Base-by-base conservation (phyloP, 176 grass and related monocot genomes). In the Themeda triandra region DNA sequence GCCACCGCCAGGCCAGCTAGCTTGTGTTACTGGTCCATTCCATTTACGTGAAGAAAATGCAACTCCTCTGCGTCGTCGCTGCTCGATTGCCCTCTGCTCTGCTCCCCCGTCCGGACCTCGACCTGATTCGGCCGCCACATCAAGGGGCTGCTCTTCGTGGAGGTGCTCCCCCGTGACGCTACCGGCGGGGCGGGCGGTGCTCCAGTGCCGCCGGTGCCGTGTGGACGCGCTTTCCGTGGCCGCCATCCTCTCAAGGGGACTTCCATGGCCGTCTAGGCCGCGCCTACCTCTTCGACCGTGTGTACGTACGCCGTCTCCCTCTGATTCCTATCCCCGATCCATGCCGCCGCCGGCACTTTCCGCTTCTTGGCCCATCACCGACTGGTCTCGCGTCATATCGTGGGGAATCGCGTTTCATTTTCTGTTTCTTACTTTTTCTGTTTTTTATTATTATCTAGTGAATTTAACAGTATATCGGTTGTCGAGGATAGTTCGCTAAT, bases 151-250 rank as follows among this genome's bases (percentile, higher is more conserved):
- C 76, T 86, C 29, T 86, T 86, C 84, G 66, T 86, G 39, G 51
- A 79, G 75, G 29, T 71, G 63, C 86, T 82, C 0, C 64, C 72
- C 35, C 48, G 49, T 36, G 48, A 69, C 8, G 63, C 15, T 63
- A 66, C 15, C 24, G 83, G 48, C 60, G 56, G 45, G 23, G 24
- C 69, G 25, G n/a, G 19, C 45, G 60, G 86, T 87, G 27, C 49
- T 87, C 86, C 82, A 77, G 86, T 87, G 86, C 48, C 25, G 54
- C 10, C 21, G 5, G 63, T 87, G 86, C 86, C 70, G 72, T 27
- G 79, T 76, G 2, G 79, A 83, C 80, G 63, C 86, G 28, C 80
- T 80, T 64, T 83, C 73, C 63, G 17, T 42, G 49, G 29, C 32
- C 40, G 80, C 36, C 29, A 77, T 88, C 63, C 6, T 82, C 64